phyloP scores from a whole-genome alignment of 768 basidiomycete species.

The Lentinula sp. region DNA sequence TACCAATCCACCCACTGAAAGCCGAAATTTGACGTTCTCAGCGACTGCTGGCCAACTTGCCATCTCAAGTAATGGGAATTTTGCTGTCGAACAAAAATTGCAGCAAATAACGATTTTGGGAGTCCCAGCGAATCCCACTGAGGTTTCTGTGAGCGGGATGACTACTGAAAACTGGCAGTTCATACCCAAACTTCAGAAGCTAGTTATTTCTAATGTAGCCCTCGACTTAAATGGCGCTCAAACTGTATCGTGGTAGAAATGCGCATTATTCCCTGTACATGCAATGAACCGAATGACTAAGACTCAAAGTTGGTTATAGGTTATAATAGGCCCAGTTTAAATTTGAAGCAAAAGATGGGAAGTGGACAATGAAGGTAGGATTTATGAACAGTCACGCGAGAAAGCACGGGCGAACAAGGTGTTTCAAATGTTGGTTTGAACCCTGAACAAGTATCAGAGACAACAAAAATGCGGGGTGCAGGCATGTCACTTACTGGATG shows the following conservation, averaged over 20 bases:
- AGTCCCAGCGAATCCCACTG: slow-evolving; percentile 29
- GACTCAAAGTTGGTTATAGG: neutral
- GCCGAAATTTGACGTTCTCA: slow-evolving; percentile 39
- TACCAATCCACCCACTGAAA: slow-evolving; percentile 50
- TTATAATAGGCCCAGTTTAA: neutral
- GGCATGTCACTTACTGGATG: slow-evolving; percentile 28
- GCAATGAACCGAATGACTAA: neutral
- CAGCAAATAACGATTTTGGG: slow-evolving; percentile 55
- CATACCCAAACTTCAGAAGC: neutral
- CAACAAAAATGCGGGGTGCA: neutral
- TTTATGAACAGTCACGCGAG: neutral
- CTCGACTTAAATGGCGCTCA: neutral
- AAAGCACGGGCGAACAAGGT: too few species aligned
- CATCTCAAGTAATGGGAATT: slow-evolving; percentile 33
- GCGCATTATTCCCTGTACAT: neutral
- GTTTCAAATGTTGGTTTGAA: neutral
- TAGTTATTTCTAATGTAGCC: neutral
- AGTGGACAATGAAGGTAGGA: neutral
- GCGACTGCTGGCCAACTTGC: slow-evolving; percentile 27
- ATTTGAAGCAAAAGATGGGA: neutral
- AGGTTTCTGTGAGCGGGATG: slow-evolving; percentile 33
- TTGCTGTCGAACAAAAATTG: slow-evolving; percentile 40
- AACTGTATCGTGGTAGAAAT: neutral
- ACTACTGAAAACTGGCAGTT: slow-evolving; percentile 8
- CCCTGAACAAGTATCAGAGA: neutral